Evolutionary conservation across 202 grass and related monocot species (phyloP).

Genomic region (Dendrocalamus latiflorus): DNA sequence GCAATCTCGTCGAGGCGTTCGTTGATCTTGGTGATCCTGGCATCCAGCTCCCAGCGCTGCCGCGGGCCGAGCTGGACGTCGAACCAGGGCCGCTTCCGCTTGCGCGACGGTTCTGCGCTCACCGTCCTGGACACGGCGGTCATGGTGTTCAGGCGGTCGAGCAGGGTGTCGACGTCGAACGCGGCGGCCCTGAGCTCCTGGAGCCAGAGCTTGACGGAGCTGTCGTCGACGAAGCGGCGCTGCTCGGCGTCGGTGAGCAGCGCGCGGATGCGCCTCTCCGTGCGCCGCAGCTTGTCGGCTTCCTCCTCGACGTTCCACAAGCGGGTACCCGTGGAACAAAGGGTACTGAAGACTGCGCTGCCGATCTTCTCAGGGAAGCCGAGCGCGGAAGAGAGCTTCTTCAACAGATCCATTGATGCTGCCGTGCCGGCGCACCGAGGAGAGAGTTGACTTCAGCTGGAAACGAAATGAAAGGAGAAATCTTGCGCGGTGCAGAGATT

Average conservation of each 20-base stretch:
- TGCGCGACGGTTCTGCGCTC: constrained; percentile 3
- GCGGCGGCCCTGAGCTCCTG: constrained; percentile 28
- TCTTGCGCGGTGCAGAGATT: not conserved
- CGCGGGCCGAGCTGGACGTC: not conserved
- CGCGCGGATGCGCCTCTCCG: constrained; percentile 21
- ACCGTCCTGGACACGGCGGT: not conserved
- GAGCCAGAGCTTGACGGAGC: constrained; percentile 38
- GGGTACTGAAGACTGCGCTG: not conserved
- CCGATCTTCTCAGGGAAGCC: not conserved
- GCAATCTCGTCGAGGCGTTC: constrained; percentile 24
- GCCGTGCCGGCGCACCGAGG: not conserved
- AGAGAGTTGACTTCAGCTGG: not conserved
- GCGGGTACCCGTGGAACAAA: not conserved
- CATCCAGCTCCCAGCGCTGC: constrained; percentile 17
- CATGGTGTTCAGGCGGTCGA: constrained; percentile 2
- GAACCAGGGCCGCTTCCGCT: constrained; percentile 37
- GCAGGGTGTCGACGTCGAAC: constrained; percentile 23
- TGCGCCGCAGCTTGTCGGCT: constrained; percentile 25
- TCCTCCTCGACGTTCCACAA: constrained; percentile 34
- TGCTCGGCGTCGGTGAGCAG: constrained; percentile 48
- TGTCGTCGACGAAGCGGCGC: constrained; percentile 40
- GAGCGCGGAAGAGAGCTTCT: not conserved
- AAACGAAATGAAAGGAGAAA: not conserved
- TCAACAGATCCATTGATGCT: constrained; percentile 1
- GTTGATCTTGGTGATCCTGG: constrained; percentile 31